Evolutionary conservation across 306 rosid species (phyloP), one percentile per base, ranked within the genome.

Genomic region (Medicago lupulina): DNA sequence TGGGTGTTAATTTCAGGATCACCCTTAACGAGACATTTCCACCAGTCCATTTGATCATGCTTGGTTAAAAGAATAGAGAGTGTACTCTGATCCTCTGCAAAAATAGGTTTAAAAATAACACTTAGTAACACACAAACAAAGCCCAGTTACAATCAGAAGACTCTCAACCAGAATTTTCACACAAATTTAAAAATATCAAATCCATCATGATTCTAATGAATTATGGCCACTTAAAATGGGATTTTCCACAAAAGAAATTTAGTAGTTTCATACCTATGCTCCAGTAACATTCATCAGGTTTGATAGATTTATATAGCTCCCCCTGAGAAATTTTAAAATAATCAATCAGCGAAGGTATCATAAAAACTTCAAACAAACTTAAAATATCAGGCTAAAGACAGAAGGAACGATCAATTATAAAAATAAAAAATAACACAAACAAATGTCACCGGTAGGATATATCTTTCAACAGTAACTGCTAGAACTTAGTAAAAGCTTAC

Each of bases 31-130:
- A 96, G 60, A 82, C 83, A 79, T 77, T 88, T 96, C 99, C 99
- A 96, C 99, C 99, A 96, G 71, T 89, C 97, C 98, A 96, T 87
- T 82, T 92, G 97, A 80, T 96, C 88, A 51, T 87, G 96, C 85
- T 96, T 96, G 74, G 99, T 96, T 85, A 96, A 85, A 46, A 96
- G 98, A 82, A 96, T 87, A 58, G 96, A 88, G 71, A 96, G 0
- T 13, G 85, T 31, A 59, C 63, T 89, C 76, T 92, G 96, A 79
- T 96, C 99, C 98, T 96, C 98, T 96, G 94, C 66, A 89, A 79
- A 89, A 34, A 84, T 55, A 39, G 15, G 46, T 31, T 78, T 51
- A 36, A 47, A 53, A 70, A 9, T 11, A 58, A 18, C 31, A 28
- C 0, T 23, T 8, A 50, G 15, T 1, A 60, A 50, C n/a, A 9